Evolutionary conservation across 441 rosid species (phyloP), one percentile per base, ranked within the genome.

Genomic region (Populus hybrid): DNA sequence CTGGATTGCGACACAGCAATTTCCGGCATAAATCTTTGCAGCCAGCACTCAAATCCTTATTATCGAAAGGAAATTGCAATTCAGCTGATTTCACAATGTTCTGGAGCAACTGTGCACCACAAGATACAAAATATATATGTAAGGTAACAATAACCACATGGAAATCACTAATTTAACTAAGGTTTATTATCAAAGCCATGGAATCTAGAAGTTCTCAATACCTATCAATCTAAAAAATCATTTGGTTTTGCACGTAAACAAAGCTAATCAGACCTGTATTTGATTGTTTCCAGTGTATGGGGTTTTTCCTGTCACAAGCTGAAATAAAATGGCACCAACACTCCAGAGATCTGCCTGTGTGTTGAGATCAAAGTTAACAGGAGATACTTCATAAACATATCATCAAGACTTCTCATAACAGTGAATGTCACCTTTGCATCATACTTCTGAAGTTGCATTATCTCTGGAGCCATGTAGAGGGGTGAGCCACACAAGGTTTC

Each of bases 331-430:
- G 78, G 97, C 90, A 83, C 99, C 98, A 72, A 95, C 97, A 81
- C 99, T 95, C 99, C 98, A 95, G 82, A 95, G 98, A 90, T 94
- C 99, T 90, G 99, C 98, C 98, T 95, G 99, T 59, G 79, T 82
- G 81, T 85, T 69, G 79, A 80, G 79, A 81, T 77, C 78, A 81
- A 78, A 82, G 82, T 89, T 82, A 87, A 80, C 18, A 79, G 73
- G 72, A 69, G 68, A 71, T 64, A 72, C 33, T 74, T 77, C 68
- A 82, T 53, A 42, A 64, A 45, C 29, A 24, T 3, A 28, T 42
- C 50, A 68, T 31, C 38, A 70, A 31, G 33, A 2, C 69, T 76
- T 68, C 21, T 42, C 69, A 61, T 38, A 76, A 56, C 20, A 64
- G 45, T 73, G 67, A 76, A 80, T 79, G 80, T 85, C 86, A 95